Base-by-base conservation (phyloP, 2,329 filamentous ascomycete species). In the Aspergillus niger region DNA sequence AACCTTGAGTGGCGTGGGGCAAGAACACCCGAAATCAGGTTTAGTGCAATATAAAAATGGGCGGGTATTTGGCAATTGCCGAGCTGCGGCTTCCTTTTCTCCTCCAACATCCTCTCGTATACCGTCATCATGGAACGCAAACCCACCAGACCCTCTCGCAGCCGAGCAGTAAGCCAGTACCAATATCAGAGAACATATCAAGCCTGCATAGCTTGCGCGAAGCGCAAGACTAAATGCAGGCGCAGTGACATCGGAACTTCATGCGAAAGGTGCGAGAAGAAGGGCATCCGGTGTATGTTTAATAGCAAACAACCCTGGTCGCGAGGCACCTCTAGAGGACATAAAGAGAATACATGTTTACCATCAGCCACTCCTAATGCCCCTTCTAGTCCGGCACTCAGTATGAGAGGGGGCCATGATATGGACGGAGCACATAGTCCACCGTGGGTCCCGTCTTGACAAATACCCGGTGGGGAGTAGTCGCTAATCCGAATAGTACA, bases 121-220 rank as follows among this genome's bases (percentile, higher is more conserved):
- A 3, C 38, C 2, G 3, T 3, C 38, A 41, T 41, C 11, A 41
- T 41, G 38, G 38, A 41, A 55, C n/a, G 38, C 26, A 30, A 32
- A 26, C 52, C 57, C 56, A 30, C 50, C 10, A 58, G 59, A 4
- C 64, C 62, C 8, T 53, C 63, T 5, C 55, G 62, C 17, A 66
- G 62, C 38, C 57, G 68, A 59, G 61, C 63, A 38, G 51, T 58
- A 41, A 58, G 56, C 20, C 56, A 69, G 7, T 61, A 69, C 51
- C 76, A 77, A 51, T 81, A 79, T 62, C 76, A 80, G 63, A 76
- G 79, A 50, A 76, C 78, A 24, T 82, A 81, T 71, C 80, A 82
- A 66, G 79, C 79, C 17, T 81, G 79, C 66, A 77, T 79, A 57
- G 77, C 78, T 49, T 82, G 79, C 63, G 75, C 78, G 15, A 73